phyloP scores from a whole-genome alignment of 2,329 filamentous ascomycete species.

The Aspergillus sp. region DNA sequence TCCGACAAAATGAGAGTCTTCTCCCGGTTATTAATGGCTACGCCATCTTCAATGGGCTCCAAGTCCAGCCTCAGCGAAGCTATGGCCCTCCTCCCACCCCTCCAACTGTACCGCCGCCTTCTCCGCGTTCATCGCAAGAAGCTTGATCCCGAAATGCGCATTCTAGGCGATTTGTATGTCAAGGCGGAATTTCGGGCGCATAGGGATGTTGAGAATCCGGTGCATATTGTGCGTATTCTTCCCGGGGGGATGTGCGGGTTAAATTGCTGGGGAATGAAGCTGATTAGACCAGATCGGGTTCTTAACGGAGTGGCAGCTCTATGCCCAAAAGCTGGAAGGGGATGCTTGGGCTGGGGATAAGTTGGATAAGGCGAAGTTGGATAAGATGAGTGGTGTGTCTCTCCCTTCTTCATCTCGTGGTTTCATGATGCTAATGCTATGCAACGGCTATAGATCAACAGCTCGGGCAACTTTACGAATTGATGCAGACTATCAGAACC shows the following conservation, averaged over 20 bases:
- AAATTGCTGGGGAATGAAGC: slow-evolving; percentile 1
- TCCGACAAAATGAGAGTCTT: slow-evolving; percentile 28
- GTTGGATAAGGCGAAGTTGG: slow-evolving; percentile 73
- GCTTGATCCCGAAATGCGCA: slow-evolving; percentile 63
- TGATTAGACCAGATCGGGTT: slow-evolving; percentile 68
- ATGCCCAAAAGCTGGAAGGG: slow-evolving; percentile 86
- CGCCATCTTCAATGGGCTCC: slow-evolving; percentile 33
- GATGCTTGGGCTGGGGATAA: slow-evolving; percentile 78
- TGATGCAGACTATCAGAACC: slow-evolving; percentile 74
- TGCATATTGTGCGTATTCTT: slow-evolving; percentile 66
- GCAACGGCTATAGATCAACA: slow-evolving; percentile 64
- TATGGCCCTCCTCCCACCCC: slow-evolving; percentile 73
- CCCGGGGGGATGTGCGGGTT: background rate
- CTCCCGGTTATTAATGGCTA: slow-evolving; percentile 34
- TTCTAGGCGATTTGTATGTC: slow-evolving; percentile 87
- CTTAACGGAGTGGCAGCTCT: slow-evolving; percentile 91
- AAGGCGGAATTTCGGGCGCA: slow-evolving; percentile 89
- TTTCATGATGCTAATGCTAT: slow-evolving; percentile 1
- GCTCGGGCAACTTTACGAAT: slow-evolving; percentile 83
- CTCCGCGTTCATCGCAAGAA: slow-evolving; percentile 78
- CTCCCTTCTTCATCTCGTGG: background rate
- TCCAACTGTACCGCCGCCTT: slow-evolving; percentile 81
- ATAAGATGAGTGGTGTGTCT: slow-evolving; percentile 83
- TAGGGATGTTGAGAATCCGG: slow-evolving; percentile 75
- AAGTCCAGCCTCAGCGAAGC: slow-evolving; percentile 39